A percentile compares a stretch with the other conserved stretches of the same genome.
These are phyloP conservation scores for Tetrahymena thermophila DNA, from an alignment of 73 alveolate species.

Conservation along the genomic window DNA sequence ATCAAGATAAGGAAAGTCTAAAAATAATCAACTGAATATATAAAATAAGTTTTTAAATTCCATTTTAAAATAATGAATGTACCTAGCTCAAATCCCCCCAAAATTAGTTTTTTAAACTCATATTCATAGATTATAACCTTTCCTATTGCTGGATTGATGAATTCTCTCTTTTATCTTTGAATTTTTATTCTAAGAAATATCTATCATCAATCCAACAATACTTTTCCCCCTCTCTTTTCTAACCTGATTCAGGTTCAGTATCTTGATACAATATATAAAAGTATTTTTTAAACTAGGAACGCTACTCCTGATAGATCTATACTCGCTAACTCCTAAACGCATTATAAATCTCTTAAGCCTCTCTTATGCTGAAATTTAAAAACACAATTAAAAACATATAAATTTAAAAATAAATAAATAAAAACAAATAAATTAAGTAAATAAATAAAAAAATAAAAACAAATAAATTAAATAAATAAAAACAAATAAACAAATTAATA, in stretches of 20 bases:
- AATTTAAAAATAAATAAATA: neutral
- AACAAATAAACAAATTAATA: no score
- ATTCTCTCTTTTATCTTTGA: neutral
- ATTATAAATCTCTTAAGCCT: neutral
- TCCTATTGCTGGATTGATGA: neutral
- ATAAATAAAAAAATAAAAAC: no score
- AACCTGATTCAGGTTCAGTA: neutral
- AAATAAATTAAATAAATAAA: no score
- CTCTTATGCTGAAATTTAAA: neutral
- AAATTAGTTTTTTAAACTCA: neutral
- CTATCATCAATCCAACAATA: neutral
- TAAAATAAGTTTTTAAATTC: neutral
- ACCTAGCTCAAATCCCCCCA: neutral
- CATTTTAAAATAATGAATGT: neutral
- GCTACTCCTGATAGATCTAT: neutral
- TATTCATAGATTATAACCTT: neutral
- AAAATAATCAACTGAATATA: neutral
- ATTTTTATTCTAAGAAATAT: neutral
- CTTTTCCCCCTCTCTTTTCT: neutral
- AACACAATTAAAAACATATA: neutral
- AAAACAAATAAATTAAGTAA: neutral
- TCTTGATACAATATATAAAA: neutral
- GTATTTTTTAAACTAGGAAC: neutral
- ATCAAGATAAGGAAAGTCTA: neutral
- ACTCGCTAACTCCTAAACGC: neutral